Conservation (phyloP, 2,329 filamentous ascomycete species). For the Diplodia sapinea region DNA sequence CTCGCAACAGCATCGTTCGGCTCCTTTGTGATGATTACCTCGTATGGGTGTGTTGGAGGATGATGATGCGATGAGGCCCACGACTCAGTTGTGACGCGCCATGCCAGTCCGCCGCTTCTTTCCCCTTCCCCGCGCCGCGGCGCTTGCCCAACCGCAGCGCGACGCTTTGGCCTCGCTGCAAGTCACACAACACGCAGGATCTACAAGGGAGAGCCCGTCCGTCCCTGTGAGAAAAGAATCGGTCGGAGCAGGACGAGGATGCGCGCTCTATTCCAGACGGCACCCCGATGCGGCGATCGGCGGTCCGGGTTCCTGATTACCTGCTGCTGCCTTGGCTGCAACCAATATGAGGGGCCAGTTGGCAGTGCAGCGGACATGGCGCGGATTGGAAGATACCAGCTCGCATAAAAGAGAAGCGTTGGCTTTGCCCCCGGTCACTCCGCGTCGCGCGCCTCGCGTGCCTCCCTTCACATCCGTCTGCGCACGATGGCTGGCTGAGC, state of each 20-base stretch:
- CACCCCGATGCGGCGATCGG: slow-evolving; percentile 4
- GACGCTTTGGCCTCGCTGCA: slow-evolving; percentile 26
- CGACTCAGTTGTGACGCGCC: slow-evolving; percentile 6
- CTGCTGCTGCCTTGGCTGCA: slow-evolving; percentile 5
- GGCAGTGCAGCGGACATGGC: slow-evolving; percentile 13
- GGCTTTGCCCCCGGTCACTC: background rate
- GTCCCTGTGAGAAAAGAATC: background rate
- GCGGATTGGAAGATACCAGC: background rate
- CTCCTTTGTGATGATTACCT: slow-evolving; percentile 18
- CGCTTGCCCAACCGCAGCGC: slow-evolving; percentile 25
- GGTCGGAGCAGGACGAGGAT: background rate
- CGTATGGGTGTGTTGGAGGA: background rate
- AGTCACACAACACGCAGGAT: slow-evolving; percentile 25
- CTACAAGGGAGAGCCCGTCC: slow-evolving; percentile 19
- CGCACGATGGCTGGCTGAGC: slow-evolving; percentile 22
- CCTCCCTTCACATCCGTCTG: background rate
- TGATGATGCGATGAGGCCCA: slow-evolving; percentile 7
- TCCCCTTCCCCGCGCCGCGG: slow-evolving; percentile 23
- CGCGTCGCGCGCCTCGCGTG: slow-evolving; percentile 14
- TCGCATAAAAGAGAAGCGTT: slow-evolving; percentile 2
- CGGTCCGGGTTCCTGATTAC: slow-evolving; percentile 1
- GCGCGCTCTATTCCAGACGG: slow-evolving; percentile 14
- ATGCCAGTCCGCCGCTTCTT: slow-evolving; percentile 7
- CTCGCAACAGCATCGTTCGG: slow-evolving; percentile 19
- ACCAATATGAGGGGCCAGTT: slow-evolving; percentile 24